Conservation (phyloP, 1,284 basidiomycete species). For the Erythrobasidium hasegawianum region DNA sequence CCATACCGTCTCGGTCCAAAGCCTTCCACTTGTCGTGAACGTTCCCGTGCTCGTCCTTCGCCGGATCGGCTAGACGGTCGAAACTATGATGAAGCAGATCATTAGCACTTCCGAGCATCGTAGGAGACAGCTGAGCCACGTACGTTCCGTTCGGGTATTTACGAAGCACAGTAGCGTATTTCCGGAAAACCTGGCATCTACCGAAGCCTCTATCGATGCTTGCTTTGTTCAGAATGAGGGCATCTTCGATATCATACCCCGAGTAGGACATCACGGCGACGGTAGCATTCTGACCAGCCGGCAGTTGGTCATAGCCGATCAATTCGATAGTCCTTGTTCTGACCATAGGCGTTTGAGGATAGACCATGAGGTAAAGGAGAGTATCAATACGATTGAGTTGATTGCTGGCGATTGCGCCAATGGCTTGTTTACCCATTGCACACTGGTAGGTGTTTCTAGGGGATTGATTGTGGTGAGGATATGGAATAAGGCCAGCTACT, state of each 20-base stretch:
- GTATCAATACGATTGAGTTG: conserved; percentile 98
- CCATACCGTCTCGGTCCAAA: conserved; percentile 85
- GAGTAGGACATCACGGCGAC: conserved; percentile 99
- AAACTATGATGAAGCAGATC: conserved; percentile 55
- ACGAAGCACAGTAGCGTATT: conserved; percentile 87
- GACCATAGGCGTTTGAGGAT: conserved; percentile 99
- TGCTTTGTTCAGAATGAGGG: conserved; percentile 92
- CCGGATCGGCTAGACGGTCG: conserved; percentile 91
- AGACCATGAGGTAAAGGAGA: conserved; percentile 96
- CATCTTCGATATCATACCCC: conserved; percentile 99
- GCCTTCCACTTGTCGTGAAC: conserved; percentile 76
- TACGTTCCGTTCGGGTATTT: conserved; percentile 97
- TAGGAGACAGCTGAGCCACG: conserved; percentile 51
- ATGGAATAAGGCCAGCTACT: conserved; percentile 96
- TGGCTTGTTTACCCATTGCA: conserved; percentile 99
- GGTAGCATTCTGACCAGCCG: conserved; percentile 96
- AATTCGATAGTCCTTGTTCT: conserved; percentile 98
- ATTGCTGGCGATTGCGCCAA: conserved; percentile 98
- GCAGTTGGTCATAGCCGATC: conserved; percentile 91
- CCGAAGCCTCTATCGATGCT: conserved; percentile 96
- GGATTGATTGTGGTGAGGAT: conserved; percentile 99
- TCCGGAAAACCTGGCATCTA: conserved; percentile 93
- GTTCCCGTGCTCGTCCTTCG: conserved; percentile 70
- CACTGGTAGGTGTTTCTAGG: conserved; percentile 99
- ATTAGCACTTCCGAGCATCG: conserved; percentile 1